Conservation (phyloP, 1,139 yeast genomes). For the Geotrichum klebahnii region DNA sequence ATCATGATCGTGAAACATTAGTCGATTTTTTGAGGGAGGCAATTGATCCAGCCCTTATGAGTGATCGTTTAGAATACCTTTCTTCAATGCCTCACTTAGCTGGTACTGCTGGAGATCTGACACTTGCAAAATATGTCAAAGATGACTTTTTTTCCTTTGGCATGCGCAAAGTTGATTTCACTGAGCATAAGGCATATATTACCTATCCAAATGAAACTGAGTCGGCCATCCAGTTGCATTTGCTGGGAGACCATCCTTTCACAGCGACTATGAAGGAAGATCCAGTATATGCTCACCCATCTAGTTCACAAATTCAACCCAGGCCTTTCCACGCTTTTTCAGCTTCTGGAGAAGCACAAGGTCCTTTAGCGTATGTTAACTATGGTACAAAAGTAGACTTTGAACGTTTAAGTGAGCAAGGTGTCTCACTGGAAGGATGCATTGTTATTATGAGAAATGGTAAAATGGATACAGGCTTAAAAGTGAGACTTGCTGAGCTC, state of each 20-base stretch:
- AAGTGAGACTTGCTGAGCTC: constrained; percentile 50
- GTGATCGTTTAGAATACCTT: constrained; percentile 68
- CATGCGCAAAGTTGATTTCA: constrained; percentile 47
- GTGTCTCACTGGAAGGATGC: constrained; percentile 41
- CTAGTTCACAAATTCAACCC: constrained; percentile 27
- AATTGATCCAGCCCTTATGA: constrained; percentile 57
- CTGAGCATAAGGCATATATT: constrained; percentile 51
- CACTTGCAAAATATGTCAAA: constrained; percentile 62
- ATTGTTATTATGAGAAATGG: constrained; percentile 66
- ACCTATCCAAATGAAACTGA: constrained; percentile 51
- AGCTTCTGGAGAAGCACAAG: constrained; percentile 53
- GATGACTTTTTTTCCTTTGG: constrained; percentile 57
- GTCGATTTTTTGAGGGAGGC: constrained; percentile 47
- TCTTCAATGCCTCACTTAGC: constrained; percentile 82
- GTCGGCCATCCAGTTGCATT: constrained; percentile 28
- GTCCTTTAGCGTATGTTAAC: constrained; percentile 55
- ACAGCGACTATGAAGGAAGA: constrained; percentile 28
- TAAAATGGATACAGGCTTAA: constrained; percentile 48
- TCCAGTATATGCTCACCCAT: constrained; percentile 27
- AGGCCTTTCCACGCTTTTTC: constrained; percentile 67
- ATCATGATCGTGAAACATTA: constrained; percentile 56
- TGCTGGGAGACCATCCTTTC: constrained; percentile 28
- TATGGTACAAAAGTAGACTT: constrained; percentile 63
- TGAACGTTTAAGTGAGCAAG: constrained; percentile 41
- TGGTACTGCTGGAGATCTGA: constrained; percentile 80